Evolutionary conservation across 176 grass and related monocot species (phyloP).

Genomic region (Eragrostis curvula): DNA sequence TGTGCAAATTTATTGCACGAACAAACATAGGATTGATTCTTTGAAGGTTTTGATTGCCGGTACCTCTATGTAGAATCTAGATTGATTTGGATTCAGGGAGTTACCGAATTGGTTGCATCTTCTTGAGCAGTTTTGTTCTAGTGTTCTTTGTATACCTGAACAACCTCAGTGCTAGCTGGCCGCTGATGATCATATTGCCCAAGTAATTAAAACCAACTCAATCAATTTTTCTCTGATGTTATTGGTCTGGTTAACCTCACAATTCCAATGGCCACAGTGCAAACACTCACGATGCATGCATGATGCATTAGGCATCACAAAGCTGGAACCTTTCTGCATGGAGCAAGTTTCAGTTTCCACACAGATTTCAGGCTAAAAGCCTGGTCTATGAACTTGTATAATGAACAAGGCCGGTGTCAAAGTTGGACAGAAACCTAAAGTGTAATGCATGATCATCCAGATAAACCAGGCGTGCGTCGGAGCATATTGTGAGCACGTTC

Average conservation of each 20-base stretch:
- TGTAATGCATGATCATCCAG: neutral
- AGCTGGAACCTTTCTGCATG: slow-evolving; percentile 21
- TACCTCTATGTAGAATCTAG: neutral
- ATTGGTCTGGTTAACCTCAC: neutral
- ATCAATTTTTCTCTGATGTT: neutral
- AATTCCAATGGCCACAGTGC: neutral
- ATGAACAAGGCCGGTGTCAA: slow-evolving; percentile 14
- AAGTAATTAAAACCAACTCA: neutral
- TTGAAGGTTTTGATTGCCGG: slow-evolving; percentile 31
- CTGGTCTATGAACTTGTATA: slow-evolving; percentile 29
- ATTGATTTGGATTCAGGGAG: neutral
- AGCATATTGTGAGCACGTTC: slow-evolving; percentile 18
- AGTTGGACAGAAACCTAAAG: slow-evolving; percentile 23
- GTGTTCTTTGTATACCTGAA: neutral
- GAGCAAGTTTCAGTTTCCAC: neutral
- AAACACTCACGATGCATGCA: neutral
- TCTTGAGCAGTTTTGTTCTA: neutral
- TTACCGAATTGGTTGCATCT: neutral
- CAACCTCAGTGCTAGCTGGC: neutral
- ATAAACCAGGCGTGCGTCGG: slow-evolving; percentile 44
- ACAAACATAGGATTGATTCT: slow-evolving; percentile 40
- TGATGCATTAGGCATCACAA: neutral
- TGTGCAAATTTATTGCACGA: slow-evolving; percentile 7
- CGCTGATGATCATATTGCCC: neutral
- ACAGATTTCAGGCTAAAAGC: slow-evolving; percentile 30